Conservation (phyloP, 139 green algal species). For the Penium margaritaceum region DNA sequence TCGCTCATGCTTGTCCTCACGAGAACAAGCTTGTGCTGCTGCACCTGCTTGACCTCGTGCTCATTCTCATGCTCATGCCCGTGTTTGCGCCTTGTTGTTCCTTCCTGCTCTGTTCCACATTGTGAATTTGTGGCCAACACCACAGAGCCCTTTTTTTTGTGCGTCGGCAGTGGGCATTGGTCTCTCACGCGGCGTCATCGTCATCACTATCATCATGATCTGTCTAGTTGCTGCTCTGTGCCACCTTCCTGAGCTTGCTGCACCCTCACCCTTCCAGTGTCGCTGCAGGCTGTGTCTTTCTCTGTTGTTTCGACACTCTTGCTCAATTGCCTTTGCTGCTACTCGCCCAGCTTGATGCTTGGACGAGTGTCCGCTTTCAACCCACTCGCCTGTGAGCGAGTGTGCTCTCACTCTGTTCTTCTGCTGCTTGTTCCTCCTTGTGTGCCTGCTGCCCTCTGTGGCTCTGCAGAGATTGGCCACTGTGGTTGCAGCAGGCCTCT, state of each 20-base stretch:
- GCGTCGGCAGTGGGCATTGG: too few species aligned
- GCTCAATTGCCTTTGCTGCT: background rate
- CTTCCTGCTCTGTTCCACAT: background rate
- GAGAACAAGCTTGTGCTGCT: too few species aligned
- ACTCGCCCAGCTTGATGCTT: background rate
- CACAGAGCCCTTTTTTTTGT: too few species aligned
- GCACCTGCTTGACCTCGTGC: background rate
- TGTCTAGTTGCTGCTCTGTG: too few species aligned
- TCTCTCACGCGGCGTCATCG: too few species aligned
- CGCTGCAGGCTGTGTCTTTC: background rate
- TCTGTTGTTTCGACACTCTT: background rate
- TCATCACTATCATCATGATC: background rate
- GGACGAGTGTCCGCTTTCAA: background rate
- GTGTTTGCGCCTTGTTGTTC: background rate
- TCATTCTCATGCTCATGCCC: background rate
- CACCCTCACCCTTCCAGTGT: too few species aligned
- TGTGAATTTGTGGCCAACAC: constrained; percentile 14
- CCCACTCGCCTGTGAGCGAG: background rate
- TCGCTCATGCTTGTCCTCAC: background rate
- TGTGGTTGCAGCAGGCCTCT: background rate
- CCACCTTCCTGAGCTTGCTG: too few species aligned
- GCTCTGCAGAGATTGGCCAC: constrained; percentile 22
- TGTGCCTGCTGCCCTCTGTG: background rate
- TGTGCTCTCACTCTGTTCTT: background rate
- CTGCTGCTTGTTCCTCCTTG: background rate